phyloP scores from a whole-genome alignment of 2,329 filamentous ascomycete genomes.

The Phialocephala subalpina region DNA sequence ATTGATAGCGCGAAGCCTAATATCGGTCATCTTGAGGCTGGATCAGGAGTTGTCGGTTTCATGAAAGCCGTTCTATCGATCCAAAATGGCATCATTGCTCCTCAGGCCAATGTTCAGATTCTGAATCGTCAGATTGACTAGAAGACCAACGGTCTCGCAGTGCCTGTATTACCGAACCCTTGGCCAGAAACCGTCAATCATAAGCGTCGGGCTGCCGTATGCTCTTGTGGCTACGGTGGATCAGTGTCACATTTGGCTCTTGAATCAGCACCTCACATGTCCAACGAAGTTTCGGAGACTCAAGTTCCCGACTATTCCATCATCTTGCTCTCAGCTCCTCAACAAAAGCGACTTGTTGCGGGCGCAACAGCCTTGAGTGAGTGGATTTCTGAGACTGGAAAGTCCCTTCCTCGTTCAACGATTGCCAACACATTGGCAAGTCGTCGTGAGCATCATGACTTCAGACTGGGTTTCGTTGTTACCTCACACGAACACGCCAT shows the following conservation, averaged over 20 bases:
- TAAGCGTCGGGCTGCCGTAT: constrained; percentile 34
- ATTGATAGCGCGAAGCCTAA: constrained; percentile 27
- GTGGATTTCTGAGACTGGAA: constrained; percentile 4
- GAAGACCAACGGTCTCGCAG: constrained; percentile 41
- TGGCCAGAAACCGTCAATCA: constrained; percentile 3
- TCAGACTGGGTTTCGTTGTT: constrained; percentile 41
- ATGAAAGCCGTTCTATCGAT: constrained; percentile 33
- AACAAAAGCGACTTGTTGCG: constrained; percentile 10
- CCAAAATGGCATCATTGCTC: constrained; percentile 34
- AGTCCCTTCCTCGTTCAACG: neutral
- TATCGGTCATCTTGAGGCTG: constrained; percentile 38
- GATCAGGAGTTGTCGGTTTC: constrained; percentile 33
- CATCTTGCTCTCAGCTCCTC: constrained; percentile 3
- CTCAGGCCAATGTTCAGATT: constrained; percentile 20
- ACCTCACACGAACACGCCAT: neutral
- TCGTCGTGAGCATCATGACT: constrained; percentile 46
- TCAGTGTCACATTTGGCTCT: constrained; percentile 47
- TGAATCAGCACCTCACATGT: constrained; percentile 31
- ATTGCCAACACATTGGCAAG: constrained; percentile 42
- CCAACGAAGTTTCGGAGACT: neutral
- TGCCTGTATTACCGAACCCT: neutral
- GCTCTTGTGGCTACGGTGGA: constrained; percentile 47
- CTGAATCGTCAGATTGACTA: constrained; percentile 39
- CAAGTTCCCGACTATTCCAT: neutral
- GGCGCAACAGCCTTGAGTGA: neutral